A percentile compares a stretch with the other conserved stretches of the same genome.
Evolutionary conservation across 2,329 filamentous ascomycete genomes (phyloP).

Genomic region (Intubia oerlemansii): DNA sequence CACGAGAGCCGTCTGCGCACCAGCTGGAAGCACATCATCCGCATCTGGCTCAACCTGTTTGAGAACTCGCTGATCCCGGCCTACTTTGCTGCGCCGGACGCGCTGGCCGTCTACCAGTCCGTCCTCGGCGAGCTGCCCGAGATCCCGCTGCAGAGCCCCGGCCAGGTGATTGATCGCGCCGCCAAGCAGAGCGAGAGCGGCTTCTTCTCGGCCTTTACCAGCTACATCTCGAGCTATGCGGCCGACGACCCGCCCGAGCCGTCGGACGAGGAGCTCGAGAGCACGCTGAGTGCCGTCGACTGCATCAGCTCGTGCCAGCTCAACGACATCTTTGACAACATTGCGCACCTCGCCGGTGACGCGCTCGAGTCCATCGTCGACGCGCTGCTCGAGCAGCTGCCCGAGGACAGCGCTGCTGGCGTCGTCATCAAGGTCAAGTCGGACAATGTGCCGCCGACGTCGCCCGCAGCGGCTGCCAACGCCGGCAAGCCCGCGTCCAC

Average conservation of each 20-base stretch:
- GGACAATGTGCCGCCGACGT: slow-evolving; percentile 42
- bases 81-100: slow-evolving; percentile 42
- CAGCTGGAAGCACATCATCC: slow-evolving; percentile 69
- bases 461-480: slow-evolving; percentile 26
- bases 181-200: slow-evolving; percentile 59
- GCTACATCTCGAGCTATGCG: slow-evolving; percentile 95
- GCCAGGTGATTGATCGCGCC: slow-evolving; percentile 78
- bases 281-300: slow-evolving; percentile 82
- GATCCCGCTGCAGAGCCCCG: slow-evolving; percentile 79
- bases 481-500: slow-evolving; percentile 29
- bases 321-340: slow-evolving; percentile 60
- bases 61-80: slow-evolving; percentile 82
- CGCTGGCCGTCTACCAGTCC: no score
- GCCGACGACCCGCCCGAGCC: slow-evolving; percentile 95
- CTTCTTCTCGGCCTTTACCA: slow-evolving; percentile 83
- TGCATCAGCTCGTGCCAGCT: slow-evolving; percentile 83
- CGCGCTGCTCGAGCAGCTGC: slow-evolving; percentile 62
- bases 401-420: slow-evolving; percentile 55
- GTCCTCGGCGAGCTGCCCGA: slow-evolving; percentile 50
- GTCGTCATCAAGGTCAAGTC: slow-evolving; percentile 77
- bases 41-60: slow-evolving; percentile 89
- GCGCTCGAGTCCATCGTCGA: slow-evolving; percentile 33
- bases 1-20: slow-evolving; percentile 58
- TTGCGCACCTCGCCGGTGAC: slow-evolving; percentile 35
- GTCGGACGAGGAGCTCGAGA: slow-evolving; percentile 90